Percentiles rank a stretch among this genome's conserved stretches.
Conservation (phyloP, 1,284 basidiomycete genomes). For the Puccinia sorghi region DNA sequence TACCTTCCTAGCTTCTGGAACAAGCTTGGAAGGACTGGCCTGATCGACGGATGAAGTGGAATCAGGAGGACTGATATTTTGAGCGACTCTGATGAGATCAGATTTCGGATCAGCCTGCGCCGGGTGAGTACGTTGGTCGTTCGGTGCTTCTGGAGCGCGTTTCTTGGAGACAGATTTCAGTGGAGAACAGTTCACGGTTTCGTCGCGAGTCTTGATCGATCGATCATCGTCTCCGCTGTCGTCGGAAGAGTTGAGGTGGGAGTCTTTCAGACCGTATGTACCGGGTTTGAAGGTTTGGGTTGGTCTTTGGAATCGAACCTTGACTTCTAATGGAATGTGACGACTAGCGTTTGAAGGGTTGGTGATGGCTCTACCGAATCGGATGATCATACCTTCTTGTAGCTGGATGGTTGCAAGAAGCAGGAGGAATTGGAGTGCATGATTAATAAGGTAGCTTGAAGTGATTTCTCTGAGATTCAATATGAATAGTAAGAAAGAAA, state of each 20-base stretch:
- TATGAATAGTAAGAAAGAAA: neutral
- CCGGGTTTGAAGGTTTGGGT: constrained; percentile 3
- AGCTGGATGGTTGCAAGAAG: constrained; percentile 3
- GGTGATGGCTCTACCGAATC: constrained; percentile 45
- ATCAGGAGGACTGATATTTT: neutral
- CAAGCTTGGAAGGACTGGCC: neutral
- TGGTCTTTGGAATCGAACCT: constrained; percentile 16
- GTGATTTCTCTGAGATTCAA: neutral
- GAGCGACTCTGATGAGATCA: neutral
- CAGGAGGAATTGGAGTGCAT: neutral
- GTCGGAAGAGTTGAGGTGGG: constrained; percentile 10
- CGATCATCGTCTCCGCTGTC: constrained; percentile 16
- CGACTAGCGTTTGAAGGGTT: constrained; percentile 17
- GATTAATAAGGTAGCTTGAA: neutral
- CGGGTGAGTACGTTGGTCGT: neutral
- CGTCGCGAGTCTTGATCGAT: neutral
- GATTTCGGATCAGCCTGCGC: neutral
- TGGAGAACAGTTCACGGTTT: neutral
- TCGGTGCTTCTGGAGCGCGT: neutral
- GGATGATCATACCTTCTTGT: constrained; percentile 41
- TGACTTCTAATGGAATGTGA: constrained; percentile 36
- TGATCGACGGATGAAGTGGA: neutral
- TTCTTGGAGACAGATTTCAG: neutral
- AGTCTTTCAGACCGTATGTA: constrained; percentile 38
- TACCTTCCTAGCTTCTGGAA: neutral